Percentiles rank a stretch among this genome's conserved stretches.
phyloP scores from a whole-genome alignment of 371 early-diverging fungal species.

The Haplosporangium sp. region DNA sequence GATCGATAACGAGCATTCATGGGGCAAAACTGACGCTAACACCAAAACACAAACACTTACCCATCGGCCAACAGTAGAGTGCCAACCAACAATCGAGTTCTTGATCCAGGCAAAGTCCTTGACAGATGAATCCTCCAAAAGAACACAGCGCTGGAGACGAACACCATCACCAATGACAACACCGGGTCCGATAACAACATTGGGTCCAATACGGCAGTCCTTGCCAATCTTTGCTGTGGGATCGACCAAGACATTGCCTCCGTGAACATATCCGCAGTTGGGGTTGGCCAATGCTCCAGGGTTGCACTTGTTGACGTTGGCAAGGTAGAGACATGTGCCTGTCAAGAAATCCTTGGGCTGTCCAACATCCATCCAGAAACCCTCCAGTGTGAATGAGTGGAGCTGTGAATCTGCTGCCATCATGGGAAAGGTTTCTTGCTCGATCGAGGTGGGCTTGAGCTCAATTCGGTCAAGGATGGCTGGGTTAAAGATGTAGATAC shows the following conservation, averaged over 20 bases:
- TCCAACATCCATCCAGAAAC: slow-evolving; percentile 99
- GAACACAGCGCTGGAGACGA: slow-evolving; percentile 87
- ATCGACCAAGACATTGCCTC: slow-evolving; percentile 91
- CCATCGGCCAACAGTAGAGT: slow-evolving; percentile 94
- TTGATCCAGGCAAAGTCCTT: slow-evolving; percentile 93
- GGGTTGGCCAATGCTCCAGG: slow-evolving; percentile 77
- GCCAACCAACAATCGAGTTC: slow-evolving; percentile 97
- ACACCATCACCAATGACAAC: slow-evolving; percentile 96
- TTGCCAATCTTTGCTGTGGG: slow-evolving; percentile 93
- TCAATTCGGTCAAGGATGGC: slow-evolving; percentile 92
- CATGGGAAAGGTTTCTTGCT: slow-evolving; percentile 97
- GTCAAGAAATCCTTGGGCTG: slow-evolving; percentile 98
- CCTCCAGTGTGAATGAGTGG: slow-evolving; percentile 93
- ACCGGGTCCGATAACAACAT: slow-evolving; percentile 94
- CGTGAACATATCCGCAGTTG: slow-evolving; percentile 68
- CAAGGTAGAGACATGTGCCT: slow-evolving; percentile 94
- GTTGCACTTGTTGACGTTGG: slow-evolving; percentile 78
- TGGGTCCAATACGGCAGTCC: slow-evolving; percentile 95
- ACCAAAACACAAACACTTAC: slow-evolving; percentile 20
- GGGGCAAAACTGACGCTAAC: background rate
- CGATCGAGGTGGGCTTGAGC: slow-evolving; percentile 95
- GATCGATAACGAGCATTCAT: background rate
- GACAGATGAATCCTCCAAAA: slow-evolving; percentile 89
- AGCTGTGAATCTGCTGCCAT: slow-evolving; percentile 91
- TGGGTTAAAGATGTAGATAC: slow-evolving; percentile 98